A percentile compares a stretch with the other conserved stretches of the same genome.
phyloP scores from a whole-genome alignment of 2,329 filamentous ascomycete genomes.

The Fusarium udum region DNA sequence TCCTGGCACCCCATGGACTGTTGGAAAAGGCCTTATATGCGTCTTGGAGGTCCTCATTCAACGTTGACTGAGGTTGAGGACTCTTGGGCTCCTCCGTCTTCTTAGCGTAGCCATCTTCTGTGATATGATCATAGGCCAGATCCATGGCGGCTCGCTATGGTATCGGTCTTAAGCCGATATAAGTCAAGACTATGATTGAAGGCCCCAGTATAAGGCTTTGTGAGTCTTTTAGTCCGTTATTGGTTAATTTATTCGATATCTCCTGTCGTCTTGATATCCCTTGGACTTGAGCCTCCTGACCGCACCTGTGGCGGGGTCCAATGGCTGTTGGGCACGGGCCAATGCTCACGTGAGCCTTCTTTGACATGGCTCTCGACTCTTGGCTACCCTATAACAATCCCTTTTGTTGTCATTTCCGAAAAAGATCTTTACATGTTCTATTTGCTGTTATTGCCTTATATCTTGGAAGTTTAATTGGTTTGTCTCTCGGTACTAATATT shows the following conservation, averaged over 20 bases:
- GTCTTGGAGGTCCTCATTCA: constrained; percentile 92
- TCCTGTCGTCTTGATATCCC: constrained; percentile 25
- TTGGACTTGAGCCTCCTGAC: constrained; percentile 37
- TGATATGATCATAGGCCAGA: constrained; percentile 95
- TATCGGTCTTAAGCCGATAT: not conserved
- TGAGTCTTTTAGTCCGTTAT: not conserved
- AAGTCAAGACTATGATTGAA: not conserved
- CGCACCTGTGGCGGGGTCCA: constrained; percentile 33
- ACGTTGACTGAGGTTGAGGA: constrained; percentile 59
- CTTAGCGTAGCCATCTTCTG: constrained; percentile 78
- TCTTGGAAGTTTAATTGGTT: not conserved
- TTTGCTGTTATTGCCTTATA: too few relatives aligned
- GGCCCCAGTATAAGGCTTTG: not conserved
- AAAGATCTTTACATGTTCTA: not conserved
- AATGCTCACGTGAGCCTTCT: constrained; percentile 29
- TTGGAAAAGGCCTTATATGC: constrained; percentile 93
- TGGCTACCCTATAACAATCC: not conserved
- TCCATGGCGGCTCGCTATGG: constrained; percentile 71
- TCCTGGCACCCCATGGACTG: constrained; percentile 88
- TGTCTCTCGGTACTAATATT: rapidly evolving
- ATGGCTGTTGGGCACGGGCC: constrained; percentile 35
- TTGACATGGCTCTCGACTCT: not conserved
- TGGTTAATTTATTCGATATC: constrained; percentile 20
- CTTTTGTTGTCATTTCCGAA: not conserved
- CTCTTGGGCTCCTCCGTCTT: constrained; percentile 56